A percentile compares a stretch with the other conserved stretches of the same genome.
Evolutionary conservation across 192 early-diverging fungal genomes (phyloP).

Genomic region (Lunasporangiospora selenospora): DNA sequence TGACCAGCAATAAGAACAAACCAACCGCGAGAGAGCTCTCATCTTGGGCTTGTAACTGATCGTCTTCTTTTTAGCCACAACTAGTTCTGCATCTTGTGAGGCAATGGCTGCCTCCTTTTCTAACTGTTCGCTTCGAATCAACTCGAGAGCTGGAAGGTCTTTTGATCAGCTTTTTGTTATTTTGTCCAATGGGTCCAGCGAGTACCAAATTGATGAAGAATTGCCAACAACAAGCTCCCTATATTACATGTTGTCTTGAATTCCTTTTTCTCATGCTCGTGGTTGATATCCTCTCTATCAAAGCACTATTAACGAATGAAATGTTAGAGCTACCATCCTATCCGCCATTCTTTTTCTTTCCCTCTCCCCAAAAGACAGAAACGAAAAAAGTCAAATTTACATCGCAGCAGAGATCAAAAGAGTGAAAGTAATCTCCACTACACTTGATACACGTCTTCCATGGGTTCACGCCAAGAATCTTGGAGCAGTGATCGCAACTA

Average conservation of each 20-base stretch:
- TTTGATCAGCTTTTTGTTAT: neutral
- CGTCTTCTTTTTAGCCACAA: constrained; percentile 17
- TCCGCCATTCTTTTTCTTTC: neutral
- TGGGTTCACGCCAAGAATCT: constrained; percentile 58
- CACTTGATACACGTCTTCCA: constrained; percentile 73
- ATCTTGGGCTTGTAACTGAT: constrained; percentile 40
- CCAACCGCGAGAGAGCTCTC: constrained; percentile 18
- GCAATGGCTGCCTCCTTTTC: constrained; percentile 24
- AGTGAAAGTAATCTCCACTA: constrained; percentile 67
- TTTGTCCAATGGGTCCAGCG: no score
- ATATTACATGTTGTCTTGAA: constrained; percentile 66
- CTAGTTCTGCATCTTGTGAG: constrained; percentile 9
- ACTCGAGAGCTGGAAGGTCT: constrained; percentile 13
- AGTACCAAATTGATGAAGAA: no score
- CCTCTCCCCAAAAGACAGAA: neutral
- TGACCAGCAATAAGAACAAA: constrained; percentile 71
- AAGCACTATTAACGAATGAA: constrained; percentile 52
- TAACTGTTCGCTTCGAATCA: constrained; percentile 31
- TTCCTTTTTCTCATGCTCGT: constrained; percentile 59
- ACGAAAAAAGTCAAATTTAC: constrained; percentile 27
- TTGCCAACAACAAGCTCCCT: no score
- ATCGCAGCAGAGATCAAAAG: constrained; percentile 73
- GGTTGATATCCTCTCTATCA: constrained; percentile 49
- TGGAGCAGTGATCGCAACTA: constrained; percentile 72
- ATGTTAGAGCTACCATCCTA: neutral